These are phyloP conservation scores for Eucalyptus shirleyi DNA, from an alignment of 345 rosid species.

Conservation along the genomic window DNA sequence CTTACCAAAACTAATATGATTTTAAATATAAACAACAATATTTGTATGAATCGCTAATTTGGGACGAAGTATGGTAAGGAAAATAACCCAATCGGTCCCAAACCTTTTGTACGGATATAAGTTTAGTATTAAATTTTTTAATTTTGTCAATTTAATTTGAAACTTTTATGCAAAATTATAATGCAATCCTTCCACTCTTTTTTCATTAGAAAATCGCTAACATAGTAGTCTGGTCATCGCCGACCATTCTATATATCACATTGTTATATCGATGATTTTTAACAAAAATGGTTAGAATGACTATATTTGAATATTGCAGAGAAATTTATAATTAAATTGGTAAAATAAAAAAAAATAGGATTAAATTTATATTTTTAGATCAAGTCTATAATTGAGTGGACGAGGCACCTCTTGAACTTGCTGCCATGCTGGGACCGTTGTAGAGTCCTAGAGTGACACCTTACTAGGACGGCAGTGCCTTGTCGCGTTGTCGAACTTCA, in stretches of 20 bases:
- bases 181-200: rapidly evolving
- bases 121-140: rapidly evolving
- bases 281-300: rapidly evolving
- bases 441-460: neutral
- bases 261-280: rapidly evolving
- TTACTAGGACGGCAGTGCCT: neutral
- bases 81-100: neutral
- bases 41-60: neutral
- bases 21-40: neutral
- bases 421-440: neutral
- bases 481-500: neutral
- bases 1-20: neutral
- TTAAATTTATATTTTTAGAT: neutral
- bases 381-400: neutral
- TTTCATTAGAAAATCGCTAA: neutral
- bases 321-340: neutral
- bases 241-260: neutral
- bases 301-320: neutral
- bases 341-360: neutral
- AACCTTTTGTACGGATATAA: neutral
- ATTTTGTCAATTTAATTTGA: neutral
- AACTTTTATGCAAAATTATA: neutral
- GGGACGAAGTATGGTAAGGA: neutral
- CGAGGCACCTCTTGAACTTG: neutral
- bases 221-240: rapidly evolving